A percentile compares a stretch with the other conserved stretches of the same genome.
Evolutionary conservation across 345 rosid species (phyloP).

Genomic region (Gossypium ekmanianum): DNA sequence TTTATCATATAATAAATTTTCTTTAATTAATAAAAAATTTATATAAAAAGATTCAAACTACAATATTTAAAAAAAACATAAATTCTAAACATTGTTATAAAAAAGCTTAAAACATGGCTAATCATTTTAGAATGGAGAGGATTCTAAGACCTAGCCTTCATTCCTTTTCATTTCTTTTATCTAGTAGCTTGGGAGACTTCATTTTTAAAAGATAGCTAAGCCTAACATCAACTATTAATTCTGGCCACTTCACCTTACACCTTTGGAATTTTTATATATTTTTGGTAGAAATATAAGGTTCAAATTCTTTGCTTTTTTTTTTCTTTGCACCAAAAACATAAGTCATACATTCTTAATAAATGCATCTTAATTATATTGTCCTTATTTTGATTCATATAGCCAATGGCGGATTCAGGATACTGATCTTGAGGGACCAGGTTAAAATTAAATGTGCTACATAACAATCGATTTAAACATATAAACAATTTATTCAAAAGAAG

Average conservation of each 20-base stretch:
- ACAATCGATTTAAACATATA: too few relatives aligned
- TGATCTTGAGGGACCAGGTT: rapidly evolving
- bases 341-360: too few relatives aligned
- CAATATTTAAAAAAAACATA: too few relatives aligned
- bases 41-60: neutral
- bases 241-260: neutral
- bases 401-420: too few relatives aligned
- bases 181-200: neutral
- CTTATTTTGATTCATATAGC: too few relatives aligned
- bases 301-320: too few relatives aligned
- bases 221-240: neutral
- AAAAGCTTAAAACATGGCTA: neutral
- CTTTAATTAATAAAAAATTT: neutral
- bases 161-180: neutral
- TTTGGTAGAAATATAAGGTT: neutral
- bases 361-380: too few relatives aligned
- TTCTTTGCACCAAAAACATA: too few relatives aligned
- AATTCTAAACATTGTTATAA: neutral
- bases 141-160: neutral
- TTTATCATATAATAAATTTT: neutral
- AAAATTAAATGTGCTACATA: too few relatives aligned
- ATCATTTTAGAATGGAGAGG: neutral
- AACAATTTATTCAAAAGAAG: too few relatives aligned
- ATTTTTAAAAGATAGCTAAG: neutral
- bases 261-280: neutral